Evolutionary conservation across 129 eudicot genomes (phyloP), one percentile per base, ranked within the genome.

Genomic region (Artemisia tridentata): DNA sequence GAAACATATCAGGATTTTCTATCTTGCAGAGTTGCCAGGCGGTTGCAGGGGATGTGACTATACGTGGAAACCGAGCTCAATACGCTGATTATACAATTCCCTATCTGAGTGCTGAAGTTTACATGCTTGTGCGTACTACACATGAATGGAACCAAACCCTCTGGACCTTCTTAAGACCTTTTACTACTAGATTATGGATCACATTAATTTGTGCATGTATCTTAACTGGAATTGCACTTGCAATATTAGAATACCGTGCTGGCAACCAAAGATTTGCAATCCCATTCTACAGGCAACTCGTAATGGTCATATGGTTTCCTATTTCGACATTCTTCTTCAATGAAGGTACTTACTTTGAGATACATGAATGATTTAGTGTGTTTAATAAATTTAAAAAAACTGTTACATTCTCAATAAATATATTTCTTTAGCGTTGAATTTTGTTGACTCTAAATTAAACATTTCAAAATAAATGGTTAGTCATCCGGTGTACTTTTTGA

Each of bases 291-390:
- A 41, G 11, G 9, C 53, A 53, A 63, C 34, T 63, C n/a, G 4
- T 27, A 19, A 49, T 73, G 78, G 53, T 73, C 71, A 63, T 73
- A 2, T 73, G 78, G 78, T 73, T 73, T 63, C 78, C 77, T 0
- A 73, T 62, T 27, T 73, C 70, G 8, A 73, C 70, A 14, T 62
- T 73, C 63, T 73, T 18, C 45, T 73, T 73, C 63, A 12, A 63
- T 31, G 78, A 73, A 51, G 78, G 78, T 73, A 34, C 14, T n/a
- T n/a, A n/a, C n/a, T n/a, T n/a, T n/a, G n/a, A n/a, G n/a, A n/a
- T n/a, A n/a, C n/a, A n/a, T n/a, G n/a, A n/a, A n/a, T n/a, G n/a
- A n/a, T n/a, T n/a, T n/a, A n/a, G n/a, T n/a, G n/a, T n/a, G n/a
- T n/a, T n/a, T n/a, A n/a, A n/a, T n/a, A n/a, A n/a, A n/a, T n/a